Conservation (phyloP, 208 protist genomes). For the Leishmania lainsoni region DNA sequence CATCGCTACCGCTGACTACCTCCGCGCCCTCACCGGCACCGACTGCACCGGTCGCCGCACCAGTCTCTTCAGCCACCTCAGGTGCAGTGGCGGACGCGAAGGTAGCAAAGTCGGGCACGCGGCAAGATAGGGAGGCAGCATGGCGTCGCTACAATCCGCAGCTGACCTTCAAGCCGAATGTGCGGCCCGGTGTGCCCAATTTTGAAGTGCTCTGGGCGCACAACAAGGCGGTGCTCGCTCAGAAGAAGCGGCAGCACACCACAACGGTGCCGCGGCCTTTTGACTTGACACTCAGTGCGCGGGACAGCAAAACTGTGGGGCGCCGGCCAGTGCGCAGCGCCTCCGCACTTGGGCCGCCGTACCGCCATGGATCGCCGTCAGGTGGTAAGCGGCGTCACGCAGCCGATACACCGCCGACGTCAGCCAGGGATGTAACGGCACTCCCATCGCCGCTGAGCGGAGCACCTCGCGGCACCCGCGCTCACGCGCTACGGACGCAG, state of each 20-base stretch:
- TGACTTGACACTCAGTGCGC: slow-evolving; percentile 44
- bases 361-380: slow-evolving; percentile 1
- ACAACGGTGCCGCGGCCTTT: slow-evolving; percentile 58
- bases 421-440: neutral
- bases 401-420: neutral
- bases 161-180: slow-evolving; percentile 77
- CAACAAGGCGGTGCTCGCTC: slow-evolving; percentile 43
- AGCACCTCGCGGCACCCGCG: slow-evolving; percentile 66
- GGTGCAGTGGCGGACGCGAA: neutral
- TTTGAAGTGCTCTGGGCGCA: slow-evolving; percentile 75
- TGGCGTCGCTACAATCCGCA: slow-evolving; percentile 47
- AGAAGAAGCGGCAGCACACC: slow-evolving; percentile 49
- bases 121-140: slow-evolving; percentile 11
- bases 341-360: neutral
- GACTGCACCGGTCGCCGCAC: slow-evolving; percentile 1
- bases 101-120: neutral
- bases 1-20: neutral
- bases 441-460: neutral
- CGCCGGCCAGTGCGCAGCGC: slow-evolving; percentile 23
- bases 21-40: slow-evolving; percentile 4
- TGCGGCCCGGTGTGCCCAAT: slow-evolving; percentile 77
- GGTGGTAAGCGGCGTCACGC: neutral
- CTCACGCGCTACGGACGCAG: slow-evolving; percentile 79
- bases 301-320: slow-evolving; percentile 22
- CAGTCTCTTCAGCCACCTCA: neutral